These are phyloP conservation scores for Zygosaccharomyces pseudobailii DNA, from an alignment of 1,139 yeast genomes.

Conservation along the genomic window DNA sequence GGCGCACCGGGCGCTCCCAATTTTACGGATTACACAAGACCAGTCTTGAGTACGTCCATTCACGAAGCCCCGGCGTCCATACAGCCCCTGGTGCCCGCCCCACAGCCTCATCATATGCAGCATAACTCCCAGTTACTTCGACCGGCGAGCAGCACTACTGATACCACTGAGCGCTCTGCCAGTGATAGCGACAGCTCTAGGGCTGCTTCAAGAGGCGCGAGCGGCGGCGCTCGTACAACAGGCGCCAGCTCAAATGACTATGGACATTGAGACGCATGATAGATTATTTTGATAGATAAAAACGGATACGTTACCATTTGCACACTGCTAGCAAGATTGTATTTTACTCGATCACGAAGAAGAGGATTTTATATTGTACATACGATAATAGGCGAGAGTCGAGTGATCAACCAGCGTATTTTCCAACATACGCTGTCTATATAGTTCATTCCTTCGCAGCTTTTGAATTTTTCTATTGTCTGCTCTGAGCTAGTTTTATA, in stretches of 20 bases:
- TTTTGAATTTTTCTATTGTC: too few relatives aligned
- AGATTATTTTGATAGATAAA: neutral
- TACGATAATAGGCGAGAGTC: neutral
- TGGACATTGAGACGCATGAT: neutral
- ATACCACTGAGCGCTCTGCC: slow-evolving; percentile 2
- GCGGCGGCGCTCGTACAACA: neutral
- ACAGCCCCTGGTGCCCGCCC: neutral
- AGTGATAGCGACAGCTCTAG: slow-evolving; percentile 1
- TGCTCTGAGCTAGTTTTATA: too few relatives aligned
- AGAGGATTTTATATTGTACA: neutral
- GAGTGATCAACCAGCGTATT: neutral
- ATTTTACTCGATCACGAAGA: neutral
- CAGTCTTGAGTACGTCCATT: neutral
- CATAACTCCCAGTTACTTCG: neutral
- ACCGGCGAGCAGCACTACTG: slow-evolving; percentile 1
- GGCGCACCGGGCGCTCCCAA: neutral
- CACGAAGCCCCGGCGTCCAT: neutral
- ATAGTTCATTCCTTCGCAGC: too few relatives aligned
- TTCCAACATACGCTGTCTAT: neutral
- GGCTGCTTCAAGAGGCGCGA: neutral
- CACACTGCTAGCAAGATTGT: neutral
- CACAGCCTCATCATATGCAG: neutral
- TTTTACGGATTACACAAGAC: neutral
- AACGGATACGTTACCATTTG: neutral
- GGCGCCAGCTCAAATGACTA: neutral